phyloP scores from a whole-genome alignment of 345 rosid genomes.

The Eucalyptus erythrocorys region DNA sequence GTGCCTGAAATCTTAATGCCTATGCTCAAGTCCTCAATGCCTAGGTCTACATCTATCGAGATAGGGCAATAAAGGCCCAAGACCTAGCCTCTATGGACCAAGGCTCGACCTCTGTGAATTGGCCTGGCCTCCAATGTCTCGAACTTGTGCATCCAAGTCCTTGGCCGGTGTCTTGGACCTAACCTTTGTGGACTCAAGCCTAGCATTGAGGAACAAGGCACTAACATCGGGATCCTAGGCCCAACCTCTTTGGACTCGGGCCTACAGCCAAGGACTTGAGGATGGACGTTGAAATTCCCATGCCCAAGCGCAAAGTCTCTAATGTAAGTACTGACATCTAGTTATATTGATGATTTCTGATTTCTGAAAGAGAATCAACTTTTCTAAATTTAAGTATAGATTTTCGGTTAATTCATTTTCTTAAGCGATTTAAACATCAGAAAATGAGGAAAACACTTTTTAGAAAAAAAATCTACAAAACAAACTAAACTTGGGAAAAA shows the following conservation, averaged over 20 bases:
- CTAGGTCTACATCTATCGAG: fast-evolving
- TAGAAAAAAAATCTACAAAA: too few relatives aligned
- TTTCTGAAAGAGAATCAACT: too few relatives aligned
- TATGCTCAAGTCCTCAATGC: not conserved
- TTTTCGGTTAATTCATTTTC: not conserved
- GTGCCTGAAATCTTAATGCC: fast-evolving
- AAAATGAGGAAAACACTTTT: too few relatives aligned
- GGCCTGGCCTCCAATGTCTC: too few relatives aligned
- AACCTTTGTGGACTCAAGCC: not conserved
- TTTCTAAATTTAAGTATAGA: not conserved
- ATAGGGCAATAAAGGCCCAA: not conserved
- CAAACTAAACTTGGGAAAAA: too few relatives aligned
- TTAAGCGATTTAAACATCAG: fast-evolving
- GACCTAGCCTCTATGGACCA: not conserved
- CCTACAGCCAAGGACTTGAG: not conserved
- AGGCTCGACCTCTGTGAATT: fast-evolving
- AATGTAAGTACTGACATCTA: too few relatives aligned
- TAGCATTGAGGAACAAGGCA: not conserved
- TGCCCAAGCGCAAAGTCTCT: not conserved
- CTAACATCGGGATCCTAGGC: not conserved
- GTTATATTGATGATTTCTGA: too few relatives aligned
- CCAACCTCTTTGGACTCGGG: fast-evolving
- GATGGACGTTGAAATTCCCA: not conserved
- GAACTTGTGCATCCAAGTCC: too few relatives aligned
- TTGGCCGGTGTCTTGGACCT: not conserved